Evolutionary conservation across 2,329 filamentous ascomycete species (phyloP).

Genomic region (Ascochyta clinopodiicola): DNA sequence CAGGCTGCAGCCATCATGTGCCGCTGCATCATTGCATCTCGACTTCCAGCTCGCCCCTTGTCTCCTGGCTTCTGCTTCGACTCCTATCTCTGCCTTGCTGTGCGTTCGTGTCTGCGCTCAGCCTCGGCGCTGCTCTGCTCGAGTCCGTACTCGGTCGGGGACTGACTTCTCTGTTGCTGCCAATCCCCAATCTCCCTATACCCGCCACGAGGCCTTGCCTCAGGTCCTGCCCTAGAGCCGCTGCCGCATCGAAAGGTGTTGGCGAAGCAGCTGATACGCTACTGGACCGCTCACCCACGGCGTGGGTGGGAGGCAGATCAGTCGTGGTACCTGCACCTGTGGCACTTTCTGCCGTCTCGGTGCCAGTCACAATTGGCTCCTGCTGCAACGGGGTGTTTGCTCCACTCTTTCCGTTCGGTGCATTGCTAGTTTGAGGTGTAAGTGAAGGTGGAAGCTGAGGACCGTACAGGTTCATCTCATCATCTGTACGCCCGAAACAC

Average conservation of each 20-base stretch:
- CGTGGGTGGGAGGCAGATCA: constrained; percentile 34
- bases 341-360: constrained; percentile 42
- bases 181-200: constrained; percentile 40
- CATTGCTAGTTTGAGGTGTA: constrained; percentile 38
- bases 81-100: constrained; percentile 23
- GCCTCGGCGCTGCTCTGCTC: constrained; percentile 2
- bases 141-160: constrained; percentile 17
- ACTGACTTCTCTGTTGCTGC: constrained; percentile 24
- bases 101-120: constrained; percentile 19
- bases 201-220: constrained; percentile 40
- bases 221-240: constrained; percentile 37
- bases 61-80: constrained; percentile 29
- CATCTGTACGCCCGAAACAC: constrained; percentile 81
- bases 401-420: constrained; percentile 32
- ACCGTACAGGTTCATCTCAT: constrained; percentile 82
- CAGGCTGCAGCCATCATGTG: not conserved
- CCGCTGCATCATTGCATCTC: constrained; percentile 41
- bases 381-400: constrained; percentile 36
- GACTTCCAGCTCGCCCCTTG: constrained; percentile 39
- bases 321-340: constrained; percentile 40
- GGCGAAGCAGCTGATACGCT: constrained; percentile 16
- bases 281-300: constrained; percentile 20
- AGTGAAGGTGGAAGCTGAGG: constrained; percentile 34
- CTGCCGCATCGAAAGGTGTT: constrained; percentile 36
- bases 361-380: constrained; percentile 45